Percentiles rank a stretch among this genome's conserved stretches.
These are phyloP conservation scores for Teratosphaeria zuluensis DNA, from an alignment of 2,329 filamentous ascomycete species.

Conservation along the genomic window DNA sequence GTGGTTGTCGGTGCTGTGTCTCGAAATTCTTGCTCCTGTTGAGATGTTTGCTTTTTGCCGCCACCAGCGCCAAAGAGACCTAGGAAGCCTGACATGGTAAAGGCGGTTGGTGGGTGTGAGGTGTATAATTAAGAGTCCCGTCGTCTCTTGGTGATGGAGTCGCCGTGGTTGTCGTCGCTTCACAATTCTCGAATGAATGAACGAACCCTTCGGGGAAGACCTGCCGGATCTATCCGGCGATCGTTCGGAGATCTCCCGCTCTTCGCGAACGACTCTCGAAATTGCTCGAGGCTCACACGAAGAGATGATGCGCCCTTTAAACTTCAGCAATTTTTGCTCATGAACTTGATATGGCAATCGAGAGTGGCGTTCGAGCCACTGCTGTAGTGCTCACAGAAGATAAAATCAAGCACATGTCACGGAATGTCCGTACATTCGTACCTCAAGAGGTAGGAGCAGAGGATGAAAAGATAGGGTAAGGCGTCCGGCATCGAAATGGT, in stretches of 20 bases:
- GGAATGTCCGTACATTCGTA: constrained; percentile 7
- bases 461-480: not conserved
- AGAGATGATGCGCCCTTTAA: not conserved
- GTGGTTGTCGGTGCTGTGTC: not conserved
- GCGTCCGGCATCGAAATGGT: not conserved
- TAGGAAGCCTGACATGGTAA: not conserved
- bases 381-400: constrained; percentile 9
- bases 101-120: not conserved
- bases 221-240: not conserved
- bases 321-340: not conserved
- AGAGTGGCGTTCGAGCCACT: not conserved
- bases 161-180: not conserved
- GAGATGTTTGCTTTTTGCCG: not conserved
- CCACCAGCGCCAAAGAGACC: not conserved
- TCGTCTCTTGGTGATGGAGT: not conserved
- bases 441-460: not conserved
- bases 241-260: not conserved
- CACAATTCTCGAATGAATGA: not conserved
- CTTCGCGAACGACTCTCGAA: not conserved
- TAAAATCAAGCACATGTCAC: constrained; percentile 9
- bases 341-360: not conserved
- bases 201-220: not conserved
- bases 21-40: not conserved
- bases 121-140: not conserved
- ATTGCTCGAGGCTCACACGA: not conserved